Evolutionary conservation across 768 basidiomycete species (phyloP), one percentile per base, ranked within the genome.

Genomic region (Trametes punicea): DNA sequence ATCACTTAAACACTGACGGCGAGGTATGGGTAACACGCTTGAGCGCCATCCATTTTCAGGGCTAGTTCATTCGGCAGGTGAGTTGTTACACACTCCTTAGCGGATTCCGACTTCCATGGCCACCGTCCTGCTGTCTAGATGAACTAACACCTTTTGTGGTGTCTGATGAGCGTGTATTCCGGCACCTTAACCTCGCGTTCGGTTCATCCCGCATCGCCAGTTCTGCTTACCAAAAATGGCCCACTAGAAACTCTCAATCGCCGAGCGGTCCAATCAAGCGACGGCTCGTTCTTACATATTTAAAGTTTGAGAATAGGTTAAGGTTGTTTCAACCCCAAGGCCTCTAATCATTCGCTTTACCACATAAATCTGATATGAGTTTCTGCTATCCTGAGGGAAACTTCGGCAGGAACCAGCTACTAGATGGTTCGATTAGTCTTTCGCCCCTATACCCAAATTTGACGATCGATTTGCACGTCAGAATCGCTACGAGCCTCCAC

Each of bases 381-480:
- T 75, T 79, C 79, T 79, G 80, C 80, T 81, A 80, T 81, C 80
- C 80, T 81, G 78, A 81, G 86, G 84, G 86, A 88, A 88, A 87
- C 85, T 88, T 87, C 83, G 84, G 84, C 82, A 84, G 87, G 85
- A 89, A 88, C 85, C 85, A 89, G 87, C 86, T 87, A 88, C 85
- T 88, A 87, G 80, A 88, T 87, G 87, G 87, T 88, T 89, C 85
- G 85, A 90, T 90, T 88, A 87, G 88, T 90, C 88, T 90, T 90
- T 90, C 85, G 84, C 87, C 88, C 88, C 88, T 89, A 90, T 89
- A 88, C 87, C 86, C 87, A 88, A 87, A 85, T 90, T 87, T 77
- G 84, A 89, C 87, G 84, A 90, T 88, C 84, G 87, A 90, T 90
- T 90, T 90, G 88, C 88, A 90, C 85, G 85, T 89, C 88, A 90